Percentiles rank a stretch among this genome's conserved stretches.
phyloP scores from a whole-genome alignment of 768 basidiomycete species.

The Rhizopogon sp. region DNA sequence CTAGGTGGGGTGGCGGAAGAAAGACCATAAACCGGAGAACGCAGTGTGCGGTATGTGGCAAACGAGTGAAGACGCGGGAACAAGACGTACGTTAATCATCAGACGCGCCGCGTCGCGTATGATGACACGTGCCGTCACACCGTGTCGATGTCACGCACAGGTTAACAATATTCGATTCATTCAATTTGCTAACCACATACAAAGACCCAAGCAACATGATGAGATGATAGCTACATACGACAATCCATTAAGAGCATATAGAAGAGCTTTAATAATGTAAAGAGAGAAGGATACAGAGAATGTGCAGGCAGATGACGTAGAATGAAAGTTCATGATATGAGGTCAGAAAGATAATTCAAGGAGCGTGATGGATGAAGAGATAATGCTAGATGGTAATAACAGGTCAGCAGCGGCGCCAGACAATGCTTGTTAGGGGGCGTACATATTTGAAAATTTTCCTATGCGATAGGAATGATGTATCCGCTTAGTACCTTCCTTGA shows the following conservation, averaged over 20 bases:
- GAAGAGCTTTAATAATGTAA: neutral
- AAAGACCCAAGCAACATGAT: neutral
- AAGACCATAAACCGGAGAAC: constrained; percentile 45
- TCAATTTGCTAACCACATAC: neutral
- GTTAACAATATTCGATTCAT: neutral
- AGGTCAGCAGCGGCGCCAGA: neutral
- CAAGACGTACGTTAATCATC: neutral
- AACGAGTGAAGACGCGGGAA: neutral
- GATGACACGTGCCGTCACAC: constrained; percentile 3
- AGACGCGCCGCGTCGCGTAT: constrained; percentile 8
- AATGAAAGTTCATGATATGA: neutral
- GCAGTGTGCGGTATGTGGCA: neutral
- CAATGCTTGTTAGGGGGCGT: neutral
- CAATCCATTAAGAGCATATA: neutral
- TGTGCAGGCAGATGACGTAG: no score
- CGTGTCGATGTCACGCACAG: neutral
- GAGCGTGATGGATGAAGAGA: neutral
- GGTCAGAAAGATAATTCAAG: neutral
- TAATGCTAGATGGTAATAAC: neutral
- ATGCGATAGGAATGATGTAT: neutral
- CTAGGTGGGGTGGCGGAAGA: constrained; percentile 66
- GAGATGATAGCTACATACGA: neutral
- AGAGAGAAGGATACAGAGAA: neutral
- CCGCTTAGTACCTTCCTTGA: neutral
- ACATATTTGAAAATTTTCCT: neutral